Percentiles rank a stretch among this genome's conserved stretches.
Conservation (phyloP, 2,329 filamentous ascomycete species). For the Periconia macrospinosa region DNA sequence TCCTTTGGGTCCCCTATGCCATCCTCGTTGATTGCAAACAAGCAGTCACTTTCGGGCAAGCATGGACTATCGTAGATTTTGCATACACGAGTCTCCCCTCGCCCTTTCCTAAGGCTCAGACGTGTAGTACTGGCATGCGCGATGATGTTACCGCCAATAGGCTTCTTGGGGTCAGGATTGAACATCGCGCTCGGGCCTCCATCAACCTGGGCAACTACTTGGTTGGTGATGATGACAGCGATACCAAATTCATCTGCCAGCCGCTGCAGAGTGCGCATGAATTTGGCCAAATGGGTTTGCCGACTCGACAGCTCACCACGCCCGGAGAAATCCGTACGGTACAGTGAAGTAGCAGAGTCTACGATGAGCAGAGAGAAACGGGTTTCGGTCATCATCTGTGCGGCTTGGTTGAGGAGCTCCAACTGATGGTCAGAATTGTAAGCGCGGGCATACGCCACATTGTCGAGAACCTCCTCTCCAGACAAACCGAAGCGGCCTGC, state of each 20-base stretch:
- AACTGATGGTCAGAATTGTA: slow-evolving; percentile 99
- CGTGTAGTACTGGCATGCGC: slow-evolving; percentile 95
- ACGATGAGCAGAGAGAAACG: slow-evolving; percentile 94
- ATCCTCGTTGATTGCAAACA: slow-evolving; percentile 97
- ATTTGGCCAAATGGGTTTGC: slow-evolving; percentile 86
- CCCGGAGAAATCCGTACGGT: slow-evolving; percentile 95
- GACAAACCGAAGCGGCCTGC: slow-evolving; percentile 93
- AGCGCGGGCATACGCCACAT: slow-evolving; percentile 94
- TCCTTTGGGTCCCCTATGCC: slow-evolving; percentile 94
- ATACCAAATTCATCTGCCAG: slow-evolving; percentile 86
- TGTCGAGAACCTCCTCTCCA: slow-evolving; percentile 96
- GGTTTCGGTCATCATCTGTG: slow-evolving; percentile 99
- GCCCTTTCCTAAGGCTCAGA: slow-evolving; percentile 91
- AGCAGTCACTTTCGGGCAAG: slow-evolving; percentile 90
- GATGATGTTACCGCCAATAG: slow-evolving; percentile 98
- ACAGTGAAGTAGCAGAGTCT: slow-evolving; percentile 92
- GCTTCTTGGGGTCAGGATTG: slow-evolving; percentile 98
- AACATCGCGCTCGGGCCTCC: slow-evolving; percentile 97
- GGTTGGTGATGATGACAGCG: slow-evolving; percentile 97
- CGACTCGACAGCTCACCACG: slow-evolving; percentile 93
- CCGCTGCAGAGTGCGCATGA: slow-evolving; percentile 81
- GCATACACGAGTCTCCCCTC: slow-evolving; percentile 92
- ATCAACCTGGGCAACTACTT: slow-evolving; percentile 97
- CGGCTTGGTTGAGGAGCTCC: slow-evolving; percentile 89
- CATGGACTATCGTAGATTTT: slow-evolving; percentile 99